phyloP scores from a whole-genome alignment of 805 yeast genomes.

The Scheffersomyces ergatensis region DNA sequence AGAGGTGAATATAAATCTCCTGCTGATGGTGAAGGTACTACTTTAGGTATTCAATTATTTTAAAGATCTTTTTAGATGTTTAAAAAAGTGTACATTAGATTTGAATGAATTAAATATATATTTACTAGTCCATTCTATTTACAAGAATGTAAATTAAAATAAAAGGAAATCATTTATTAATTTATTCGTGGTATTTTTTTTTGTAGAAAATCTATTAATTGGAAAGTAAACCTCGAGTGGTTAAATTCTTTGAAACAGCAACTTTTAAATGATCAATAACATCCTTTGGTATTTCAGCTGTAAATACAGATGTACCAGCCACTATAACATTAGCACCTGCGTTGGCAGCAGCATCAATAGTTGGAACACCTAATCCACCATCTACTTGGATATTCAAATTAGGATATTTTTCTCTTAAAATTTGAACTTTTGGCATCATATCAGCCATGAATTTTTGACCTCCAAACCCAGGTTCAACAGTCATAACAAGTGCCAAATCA shows the following conservation, averaged over 20 bases:
- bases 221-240: constrained; percentile 37
- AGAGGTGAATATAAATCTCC: constrained; percentile 43
- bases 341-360: constrained; percentile 82
- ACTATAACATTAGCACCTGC: constrained; percentile 99
- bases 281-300: constrained; percentile 74
- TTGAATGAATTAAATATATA: too few species aligned
- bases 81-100: neutral
- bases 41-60: constrained; percentile 72
- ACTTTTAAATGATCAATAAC: constrained; percentile 68
- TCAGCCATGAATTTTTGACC: constrained; percentile 94
- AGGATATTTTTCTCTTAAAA: constrained; percentile 71
- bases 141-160: too few species aligned
- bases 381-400: constrained; percentile 89
- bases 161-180: too few species aligned
- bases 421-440: constrained; percentile 94
- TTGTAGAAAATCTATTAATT: neutral
- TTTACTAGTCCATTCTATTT: too few species aligned
- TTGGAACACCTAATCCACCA: constrained; percentile 89
- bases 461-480: constrained; percentile 99
- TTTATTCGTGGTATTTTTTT: too few species aligned
- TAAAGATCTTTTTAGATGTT: constrained; percentile 6
- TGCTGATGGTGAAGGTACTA: constrained; percentile 70
- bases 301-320: constrained; percentile 93
- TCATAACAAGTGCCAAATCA: constrained; percentile 97
- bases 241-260: constrained; percentile 53